phyloP scores from a whole-genome alignment of 768 basidiomycete genomes.

The Leucosporidium creatinivorum region DNA sequence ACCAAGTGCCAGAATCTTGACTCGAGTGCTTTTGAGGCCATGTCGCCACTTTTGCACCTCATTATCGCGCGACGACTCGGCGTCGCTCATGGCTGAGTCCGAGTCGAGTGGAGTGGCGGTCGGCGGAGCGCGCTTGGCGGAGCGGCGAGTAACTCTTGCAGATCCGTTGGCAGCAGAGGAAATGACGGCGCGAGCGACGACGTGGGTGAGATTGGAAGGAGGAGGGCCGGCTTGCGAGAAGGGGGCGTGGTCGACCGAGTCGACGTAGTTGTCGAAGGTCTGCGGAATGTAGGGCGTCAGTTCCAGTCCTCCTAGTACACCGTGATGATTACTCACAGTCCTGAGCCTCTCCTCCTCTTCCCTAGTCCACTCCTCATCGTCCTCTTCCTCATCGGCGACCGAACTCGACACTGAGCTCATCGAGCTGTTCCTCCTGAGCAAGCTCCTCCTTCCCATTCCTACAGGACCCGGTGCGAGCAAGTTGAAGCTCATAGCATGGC shows the following conservation, averaged over 20 bases:
- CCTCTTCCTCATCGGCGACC: slow-evolving; percentile 23
- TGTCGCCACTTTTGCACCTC: slow-evolving; percentile 9
- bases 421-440: slow-evolving; percentile 19
- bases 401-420: slow-evolving; percentile 22
- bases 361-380: slow-evolving; percentile 21
- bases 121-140: background rate
- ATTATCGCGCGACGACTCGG: background rate
- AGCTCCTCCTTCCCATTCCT: slow-evolving; percentile 4
- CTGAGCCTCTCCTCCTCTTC: slow-evolving; percentile 18
- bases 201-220: slow-evolving; percentile 28
- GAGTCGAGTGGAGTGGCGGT: background rate
- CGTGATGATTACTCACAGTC: background rate
- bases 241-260: slow-evolving; percentile 10
- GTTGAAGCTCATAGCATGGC: background rate
- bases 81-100: background rate
- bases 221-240: slow-evolving; percentile 16
- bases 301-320: no score
- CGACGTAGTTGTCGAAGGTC: slow-evolving; percentile 23
- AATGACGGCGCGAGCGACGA: slow-evolving; percentile 21
- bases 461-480: background rate
- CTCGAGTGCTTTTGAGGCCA: slow-evolving; percentile 12
- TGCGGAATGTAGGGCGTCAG: background rate
- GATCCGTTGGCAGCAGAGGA: background rate
- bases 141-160: background rate
- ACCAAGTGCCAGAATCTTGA: slow-evolving; percentile 25